Percentiles rank a stretch among this genome's conserved stretches.
phyloP scores from a whole-genome alignment of 1,284 basidiomycete species.

The Cutaneotrichosporon spelunceum region DNA sequence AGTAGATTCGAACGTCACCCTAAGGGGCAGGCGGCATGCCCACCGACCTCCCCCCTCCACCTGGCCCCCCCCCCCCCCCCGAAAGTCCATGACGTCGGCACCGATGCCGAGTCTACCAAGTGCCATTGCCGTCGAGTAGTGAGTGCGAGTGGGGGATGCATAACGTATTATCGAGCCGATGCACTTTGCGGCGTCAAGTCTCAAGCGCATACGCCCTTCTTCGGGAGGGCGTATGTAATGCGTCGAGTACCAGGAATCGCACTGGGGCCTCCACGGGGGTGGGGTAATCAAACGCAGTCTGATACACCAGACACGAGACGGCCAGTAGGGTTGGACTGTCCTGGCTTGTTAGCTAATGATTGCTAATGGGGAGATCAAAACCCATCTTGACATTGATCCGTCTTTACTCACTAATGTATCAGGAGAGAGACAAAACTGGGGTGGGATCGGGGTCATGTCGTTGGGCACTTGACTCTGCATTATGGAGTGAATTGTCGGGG shows the following conservation, averaged over 20 bases:
- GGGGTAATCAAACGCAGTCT: neutral
- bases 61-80: no score
- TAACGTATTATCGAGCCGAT: neutral
- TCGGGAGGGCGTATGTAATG: no score
- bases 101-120: neutral
- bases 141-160: neutral
- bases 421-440: no score
- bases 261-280: neutral
- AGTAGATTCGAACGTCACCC: neutral
- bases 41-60: no score
- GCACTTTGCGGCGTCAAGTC: neutral
- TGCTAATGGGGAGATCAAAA: no score
- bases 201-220: neutral
- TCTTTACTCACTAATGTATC: no score
- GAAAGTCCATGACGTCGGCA: neutral
- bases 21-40: no score
- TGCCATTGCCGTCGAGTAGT: neutral
- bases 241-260: no score
- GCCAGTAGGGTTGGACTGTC: neutral
- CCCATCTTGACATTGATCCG: no score
- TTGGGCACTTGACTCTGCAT: no score
- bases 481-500: no score
- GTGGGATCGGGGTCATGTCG: no score
- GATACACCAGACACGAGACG: neutral
- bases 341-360: neutral